These are phyloP conservation scores for Dendrobium nobile DNA, from an alignment of 106 monocot genomes.

Conservation along the genomic window DNA sequence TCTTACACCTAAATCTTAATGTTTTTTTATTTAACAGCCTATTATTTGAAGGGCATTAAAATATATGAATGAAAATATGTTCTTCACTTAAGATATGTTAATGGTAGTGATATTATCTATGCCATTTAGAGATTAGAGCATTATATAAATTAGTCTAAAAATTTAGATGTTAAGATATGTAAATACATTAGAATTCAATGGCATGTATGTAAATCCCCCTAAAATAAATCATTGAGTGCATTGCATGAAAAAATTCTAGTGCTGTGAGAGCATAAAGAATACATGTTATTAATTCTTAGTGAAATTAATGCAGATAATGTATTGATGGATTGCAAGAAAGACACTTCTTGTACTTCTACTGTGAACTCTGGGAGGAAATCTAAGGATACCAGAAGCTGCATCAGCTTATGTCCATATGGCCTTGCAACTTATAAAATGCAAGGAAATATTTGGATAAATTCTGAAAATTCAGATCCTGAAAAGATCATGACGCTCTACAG, in stretches of 20 bases:
- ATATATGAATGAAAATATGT: too few species aligned
- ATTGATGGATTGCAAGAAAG: neutral
- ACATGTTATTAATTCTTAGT: neutral
- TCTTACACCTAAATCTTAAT: too few species aligned
- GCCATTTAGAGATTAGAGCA: too few species aligned
- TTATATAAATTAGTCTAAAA: too few species aligned
- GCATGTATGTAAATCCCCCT: too few species aligned
- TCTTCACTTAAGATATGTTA: too few species aligned
- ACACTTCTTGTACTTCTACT: neutral
- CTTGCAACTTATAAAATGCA: conserved; percentile 22
- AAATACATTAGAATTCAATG: too few species aligned
- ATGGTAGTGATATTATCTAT: too few species aligned
- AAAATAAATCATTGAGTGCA: too few species aligned
- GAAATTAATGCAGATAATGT: neutral
- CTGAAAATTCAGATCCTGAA: neutral
- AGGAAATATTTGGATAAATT: conserved; percentile 11
- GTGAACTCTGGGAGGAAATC: neutral
- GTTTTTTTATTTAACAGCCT: too few species aligned
- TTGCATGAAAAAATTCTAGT: neutral
- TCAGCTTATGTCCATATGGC: conserved; percentile 13
- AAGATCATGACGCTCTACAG: conserved; percentile 12
- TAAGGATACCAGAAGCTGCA: neutral
- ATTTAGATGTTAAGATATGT: too few species aligned
- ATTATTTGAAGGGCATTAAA: too few species aligned
- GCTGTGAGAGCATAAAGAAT: neutral